Percentiles rank a stretch among this genome's conserved stretches.
Conservation (phyloP, 371 early-diverging fungal genomes). For the Rhizopus microsporus region DNA sequence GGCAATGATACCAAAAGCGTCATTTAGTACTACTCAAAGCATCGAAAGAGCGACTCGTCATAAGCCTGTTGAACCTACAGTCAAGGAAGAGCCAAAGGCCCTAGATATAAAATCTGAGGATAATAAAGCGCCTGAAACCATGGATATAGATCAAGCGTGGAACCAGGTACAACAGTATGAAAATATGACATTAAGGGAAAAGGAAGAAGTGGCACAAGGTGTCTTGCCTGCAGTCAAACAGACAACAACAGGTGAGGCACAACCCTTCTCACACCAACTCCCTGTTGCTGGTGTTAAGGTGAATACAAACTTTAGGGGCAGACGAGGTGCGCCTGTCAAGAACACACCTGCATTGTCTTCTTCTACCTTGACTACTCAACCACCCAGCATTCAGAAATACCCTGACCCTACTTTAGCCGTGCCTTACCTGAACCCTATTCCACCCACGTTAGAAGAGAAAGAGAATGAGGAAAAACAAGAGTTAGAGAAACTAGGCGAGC, state of each 20-base stretch:
- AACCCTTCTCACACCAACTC: constrained; percentile 5
- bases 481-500: constrained; percentile 18
- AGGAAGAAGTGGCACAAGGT: constrained; percentile 32
- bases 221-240: constrained; percentile 15
- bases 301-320: constrained; percentile 13
- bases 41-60: constrained; percentile 26
- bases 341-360: neutral
- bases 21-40: constrained; percentile 5
- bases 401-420: constrained; percentile 23
- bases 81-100: neutral
- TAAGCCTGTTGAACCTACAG: neutral
- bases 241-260: constrained; percentile 1
- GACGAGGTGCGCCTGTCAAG: constrained; percentile 6
- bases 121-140: constrained; percentile 1
- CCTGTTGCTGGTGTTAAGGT: neutral
- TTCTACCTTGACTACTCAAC: neutral
- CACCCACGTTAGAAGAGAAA: constrained; percentile 31
- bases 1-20: constrained; percentile 10
- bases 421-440: constrained; percentile 23
- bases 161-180: constrained; percentile 32
- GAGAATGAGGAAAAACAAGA: constrained; percentile 25
- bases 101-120: neutral
- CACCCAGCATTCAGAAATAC: neutral
- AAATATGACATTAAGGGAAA: constrained; percentile 41
- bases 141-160: constrained; percentile 32